Conservation (phyloP, 2,329 filamentous ascomycete genomes). For the Paracorniculantispora psalliotae region DNA sequence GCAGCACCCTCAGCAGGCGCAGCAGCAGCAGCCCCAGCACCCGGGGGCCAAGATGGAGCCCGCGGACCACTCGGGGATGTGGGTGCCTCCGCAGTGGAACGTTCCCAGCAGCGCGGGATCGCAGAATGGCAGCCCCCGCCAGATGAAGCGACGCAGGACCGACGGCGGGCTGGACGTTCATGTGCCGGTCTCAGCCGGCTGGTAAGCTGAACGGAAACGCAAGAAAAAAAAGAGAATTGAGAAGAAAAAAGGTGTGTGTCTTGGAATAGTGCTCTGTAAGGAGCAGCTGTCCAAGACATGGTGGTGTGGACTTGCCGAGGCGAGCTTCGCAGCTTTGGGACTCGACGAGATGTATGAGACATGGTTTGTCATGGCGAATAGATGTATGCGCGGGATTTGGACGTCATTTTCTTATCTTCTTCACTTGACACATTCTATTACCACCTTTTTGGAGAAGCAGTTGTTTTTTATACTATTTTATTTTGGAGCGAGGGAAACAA, state of each 20-base stretch:
- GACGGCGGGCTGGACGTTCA: conserved; percentile 27
- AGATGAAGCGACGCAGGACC: conserved; percentile 33
- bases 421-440: not conserved
- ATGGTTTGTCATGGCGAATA: too few species aligned
- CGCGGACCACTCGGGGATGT: conserved; percentile 28
- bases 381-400: too few species aligned
- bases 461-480: not conserved
- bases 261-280: not conserved
- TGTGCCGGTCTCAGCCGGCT: conserved; percentile 27
- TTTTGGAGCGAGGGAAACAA: not conserved
- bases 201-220: not conserved
- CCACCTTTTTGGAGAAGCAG: not conserved
- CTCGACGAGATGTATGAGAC: not conserved
- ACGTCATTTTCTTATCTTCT: not conserved
- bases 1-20: not conserved
- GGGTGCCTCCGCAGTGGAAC: conserved; percentile 22
- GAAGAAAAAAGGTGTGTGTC: not conserved
- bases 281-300: not conserved
- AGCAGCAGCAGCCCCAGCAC: conserved; percentile 7
- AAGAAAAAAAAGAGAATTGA: not conserved
- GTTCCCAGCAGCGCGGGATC: conserved; percentile 18
- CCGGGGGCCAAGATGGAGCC: conserved; percentile 27
- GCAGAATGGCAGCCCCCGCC: conserved; percentile 28
- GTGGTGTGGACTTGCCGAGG: not conserved
- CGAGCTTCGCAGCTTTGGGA: not conserved